Conservation (phyloP, 2,329 filamentous ascomycete genomes). For the Cephalotrichum gorgonifer region DNA sequence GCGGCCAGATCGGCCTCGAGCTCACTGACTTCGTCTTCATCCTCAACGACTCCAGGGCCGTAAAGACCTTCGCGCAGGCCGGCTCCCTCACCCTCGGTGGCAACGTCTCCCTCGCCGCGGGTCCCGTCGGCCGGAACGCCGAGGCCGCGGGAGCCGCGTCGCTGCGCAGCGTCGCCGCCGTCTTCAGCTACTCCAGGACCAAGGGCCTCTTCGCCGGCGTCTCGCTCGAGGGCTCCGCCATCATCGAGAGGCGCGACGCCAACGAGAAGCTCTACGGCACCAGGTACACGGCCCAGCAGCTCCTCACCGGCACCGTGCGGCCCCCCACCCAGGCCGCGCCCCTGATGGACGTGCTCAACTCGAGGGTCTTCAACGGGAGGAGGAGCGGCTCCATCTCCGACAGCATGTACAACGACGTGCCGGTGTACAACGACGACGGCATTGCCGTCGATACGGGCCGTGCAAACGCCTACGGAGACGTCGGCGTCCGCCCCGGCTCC, state of each 20-base stretch:
- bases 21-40: constrained; percentile 96
- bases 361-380: constrained; percentile 68
- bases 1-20: constrained; percentile 80
- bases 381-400: constrained; percentile 38
- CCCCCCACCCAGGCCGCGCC: constrained; percentile 76
- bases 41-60: constrained; percentile 80
- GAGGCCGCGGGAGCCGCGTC: constrained; percentile 93
- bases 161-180: constrained; percentile 75
- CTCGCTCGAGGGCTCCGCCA: constrained; percentile 81
- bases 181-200: constrained; percentile 97
- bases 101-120: constrained; percentile 92
- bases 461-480: constrained; percentile 33
- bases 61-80: constrained; percentile 87
- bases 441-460: constrained; percentile 70
- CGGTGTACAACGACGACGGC: constrained; percentile 82
- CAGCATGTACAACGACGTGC: constrained; percentile 85
- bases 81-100: constrained; percentile 88
- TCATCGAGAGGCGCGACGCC: constrained; percentile 90
- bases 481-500: constrained; percentile 50
- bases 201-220: constrained; percentile 96
- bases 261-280: constrained; percentile 93
- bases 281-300: constrained; percentile 68
- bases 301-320: constrained; percentile 68
- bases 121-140: constrained; percentile 86
- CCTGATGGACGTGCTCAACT: constrained; percentile 76